These are phyloP conservation scores for Phanerochaete carnosa DNA, from an alignment of 768 basidiomycete species.

Conservation along the genomic window DNA sequence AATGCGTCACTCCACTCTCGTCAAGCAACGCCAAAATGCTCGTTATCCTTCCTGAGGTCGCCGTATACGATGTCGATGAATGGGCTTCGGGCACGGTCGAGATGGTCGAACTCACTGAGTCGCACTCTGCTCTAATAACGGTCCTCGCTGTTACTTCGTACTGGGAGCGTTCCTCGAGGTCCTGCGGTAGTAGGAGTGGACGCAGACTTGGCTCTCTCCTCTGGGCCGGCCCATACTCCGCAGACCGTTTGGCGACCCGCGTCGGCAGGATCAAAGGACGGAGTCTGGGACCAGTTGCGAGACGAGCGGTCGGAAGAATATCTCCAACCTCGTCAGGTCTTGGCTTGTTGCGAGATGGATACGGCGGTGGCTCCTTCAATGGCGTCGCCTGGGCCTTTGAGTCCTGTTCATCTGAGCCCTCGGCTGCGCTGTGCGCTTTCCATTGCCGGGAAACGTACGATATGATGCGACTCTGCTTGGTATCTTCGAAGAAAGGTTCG, in stretches of 20 bases:
- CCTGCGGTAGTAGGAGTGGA: constrained; percentile 2
- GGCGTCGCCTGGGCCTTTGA: background rate
- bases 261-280: background rate
- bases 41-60: background rate
- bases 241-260: background rate
- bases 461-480: background rate
- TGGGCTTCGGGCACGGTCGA: background rate
- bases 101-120: background rate
- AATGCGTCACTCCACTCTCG: background rate
- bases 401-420: background rate
- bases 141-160: background rate
- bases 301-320: background rate
- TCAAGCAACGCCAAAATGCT: background rate
- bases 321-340: background rate
- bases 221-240: background rate
- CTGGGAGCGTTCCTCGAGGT: background rate
- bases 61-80: background rate
- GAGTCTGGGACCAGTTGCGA: background rate
- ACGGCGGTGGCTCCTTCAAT: background rate
- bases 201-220: background rate
- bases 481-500: background rate
- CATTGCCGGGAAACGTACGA: background rate
- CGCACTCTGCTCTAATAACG: background rate
- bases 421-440: background rate
- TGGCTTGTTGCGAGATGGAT: background rate